Evolutionary conservation across 192 early-diverging fungal species (phyloP).

Genomic region (Geranomyces michiganensis): DNA sequence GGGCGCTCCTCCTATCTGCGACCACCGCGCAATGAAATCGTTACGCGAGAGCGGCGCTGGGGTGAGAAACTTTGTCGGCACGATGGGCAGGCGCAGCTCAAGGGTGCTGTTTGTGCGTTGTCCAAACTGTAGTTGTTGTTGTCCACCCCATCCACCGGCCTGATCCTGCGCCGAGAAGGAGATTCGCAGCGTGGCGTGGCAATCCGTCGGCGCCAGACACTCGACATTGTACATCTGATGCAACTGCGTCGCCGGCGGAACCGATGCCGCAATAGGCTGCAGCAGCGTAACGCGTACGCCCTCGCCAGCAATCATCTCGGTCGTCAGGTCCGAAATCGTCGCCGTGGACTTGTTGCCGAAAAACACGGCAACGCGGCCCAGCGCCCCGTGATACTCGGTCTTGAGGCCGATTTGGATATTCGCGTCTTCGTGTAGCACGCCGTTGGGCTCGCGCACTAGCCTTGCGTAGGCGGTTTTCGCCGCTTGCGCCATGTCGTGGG

Average conservation of each 20-base stretch:
- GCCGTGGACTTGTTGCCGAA: slow-evolving; percentile 84
- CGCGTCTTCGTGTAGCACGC: slow-evolving; percentile 89
- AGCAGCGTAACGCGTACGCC: slow-evolving; percentile 60
- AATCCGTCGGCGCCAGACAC: slow-evolving; percentile 63
- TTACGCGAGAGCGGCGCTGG: slow-evolving; percentile 71
- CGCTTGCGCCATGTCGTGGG: background rate
- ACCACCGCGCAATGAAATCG: slow-evolving; percentile 92
- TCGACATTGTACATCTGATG: slow-evolving; percentile 84
- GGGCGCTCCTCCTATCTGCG: slow-evolving; percentile 88
- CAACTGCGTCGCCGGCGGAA: slow-evolving; percentile 71
- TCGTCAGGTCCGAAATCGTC: slow-evolving; percentile 65
- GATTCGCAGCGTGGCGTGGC: slow-evolving; percentile 69
- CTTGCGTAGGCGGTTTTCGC: slow-evolving; percentile 8
- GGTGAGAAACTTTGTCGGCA: slow-evolving; percentile 85
- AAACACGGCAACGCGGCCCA: slow-evolving; percentile 89
- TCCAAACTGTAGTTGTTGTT: slow-evolving; percentile 57
- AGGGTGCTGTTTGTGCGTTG: slow-evolving; percentile 42
- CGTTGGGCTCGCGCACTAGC: slow-evolving; percentile 43
- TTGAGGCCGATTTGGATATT: slow-evolving; percentile 90
- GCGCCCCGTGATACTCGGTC: slow-evolving; percentile 87
- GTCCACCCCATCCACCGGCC: too few species aligned
- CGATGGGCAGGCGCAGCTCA: slow-evolving; percentile 80
- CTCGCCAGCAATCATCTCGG: slow-evolving; percentile 56
- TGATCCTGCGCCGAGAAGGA: slow-evolving; percentile 55
- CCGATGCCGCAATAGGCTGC: slow-evolving; percentile 59